Base-by-base conservation (phyloP, 345 rosid species). In the Populus alba region DNA sequence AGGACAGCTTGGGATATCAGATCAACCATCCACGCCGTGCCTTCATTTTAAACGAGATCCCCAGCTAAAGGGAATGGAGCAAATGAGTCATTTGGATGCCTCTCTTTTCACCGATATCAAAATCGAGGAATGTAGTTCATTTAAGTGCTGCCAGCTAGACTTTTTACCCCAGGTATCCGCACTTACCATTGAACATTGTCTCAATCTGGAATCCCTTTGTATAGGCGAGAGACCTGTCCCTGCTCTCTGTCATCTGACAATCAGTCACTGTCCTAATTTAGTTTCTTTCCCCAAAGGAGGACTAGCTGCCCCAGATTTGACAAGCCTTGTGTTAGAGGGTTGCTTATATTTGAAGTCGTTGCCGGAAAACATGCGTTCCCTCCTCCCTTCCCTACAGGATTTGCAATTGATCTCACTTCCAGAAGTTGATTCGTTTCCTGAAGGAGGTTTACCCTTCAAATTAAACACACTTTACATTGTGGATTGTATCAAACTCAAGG, bases 341-440 rank as follows among this genome's bases (percentile, higher is more conserved):
- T 73, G 81, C 61, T 23, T 37, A 33, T 68, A 9, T 20, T 22
- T 80, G 65, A 75, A 69, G 41, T 69, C 47, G 12, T 66, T 75
- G 38, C 82, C 79, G 7, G 68, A 27, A 38, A 9, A 15, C 9
- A 79, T 79, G 73, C 33, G 15, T 25, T 38, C 62, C 37, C 79
- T 23, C 17, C 43, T 69, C 5, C 75, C 78, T 75, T 70, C 66
- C n/a, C 75, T 80, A 1, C 22, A 45, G 75, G 29, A 75, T 3
- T 62, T 80, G 65, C 18, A 49, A 70, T 37, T 75, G 27, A 8
- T 7, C 4, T 15, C 38, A 20, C 65, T 78, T 70, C 51, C 71
- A 37, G 55, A 71, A 75, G 61, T 80, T 25, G 76, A 75, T 66
- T 25, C 31, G 15, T 70, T 80, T 63, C 70, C 77, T 5, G 65